These are phyloP conservation scores for Sporothrix euskadiensis DNA, from an alignment of 2,329 filamentous ascomycete genomes.

Conservation along the genomic window DNA sequence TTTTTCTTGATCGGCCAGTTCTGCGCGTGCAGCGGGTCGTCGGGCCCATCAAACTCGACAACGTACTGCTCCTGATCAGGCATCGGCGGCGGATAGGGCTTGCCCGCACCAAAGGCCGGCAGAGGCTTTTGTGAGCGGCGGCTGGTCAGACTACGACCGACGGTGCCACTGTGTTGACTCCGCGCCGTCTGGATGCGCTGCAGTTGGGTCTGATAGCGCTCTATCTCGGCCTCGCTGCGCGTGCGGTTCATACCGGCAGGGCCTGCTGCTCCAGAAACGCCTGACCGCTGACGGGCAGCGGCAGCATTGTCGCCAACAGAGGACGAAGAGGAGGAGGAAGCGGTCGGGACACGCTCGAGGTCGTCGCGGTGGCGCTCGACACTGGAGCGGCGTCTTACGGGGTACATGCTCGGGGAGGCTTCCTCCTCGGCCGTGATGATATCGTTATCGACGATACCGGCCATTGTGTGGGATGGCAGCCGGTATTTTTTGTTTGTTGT, in stretches of 20 bases:
- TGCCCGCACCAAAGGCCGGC: constrained; percentile 71
- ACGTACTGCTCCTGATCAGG: constrained; percentile 72
- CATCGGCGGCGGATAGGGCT: constrained; percentile 68
- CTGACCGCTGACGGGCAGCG: not conserved
- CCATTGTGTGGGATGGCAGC: constrained; percentile 42
- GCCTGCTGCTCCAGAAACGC: constrained; percentile 31
- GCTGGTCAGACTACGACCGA: constrained; percentile 56
- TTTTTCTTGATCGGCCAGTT: constrained; percentile 85
- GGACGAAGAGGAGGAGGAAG: constrained; percentile 54
- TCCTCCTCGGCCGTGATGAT: constrained; percentile 57
- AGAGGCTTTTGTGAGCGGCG: constrained; percentile 57
- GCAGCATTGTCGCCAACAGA: constrained; percentile 43
- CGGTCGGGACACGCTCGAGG: constrained; percentile 61
- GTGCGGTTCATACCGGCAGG: constrained; percentile 58
- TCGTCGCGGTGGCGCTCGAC: constrained; percentile 46
- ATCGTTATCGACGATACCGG: constrained; percentile 54
- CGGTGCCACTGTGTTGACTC: constrained; percentile 70
- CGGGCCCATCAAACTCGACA: constrained; percentile 79
- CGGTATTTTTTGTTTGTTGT: not conserved
- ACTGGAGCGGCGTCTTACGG: constrained; percentile 32
- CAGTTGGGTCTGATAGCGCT: constrained; percentile 68
- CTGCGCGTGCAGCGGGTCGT: constrained; percentile 82
- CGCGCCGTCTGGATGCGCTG: constrained; percentile 69
- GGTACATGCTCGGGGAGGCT: constrained; percentile 46
- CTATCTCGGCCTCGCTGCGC: constrained; percentile 67